A percentile compares a stretch with the other conserved stretches of the same genome.
Evolutionary conservation across 192 early-diverging fungal species (phyloP).

Genomic region (Piromyces finnis): DNA sequence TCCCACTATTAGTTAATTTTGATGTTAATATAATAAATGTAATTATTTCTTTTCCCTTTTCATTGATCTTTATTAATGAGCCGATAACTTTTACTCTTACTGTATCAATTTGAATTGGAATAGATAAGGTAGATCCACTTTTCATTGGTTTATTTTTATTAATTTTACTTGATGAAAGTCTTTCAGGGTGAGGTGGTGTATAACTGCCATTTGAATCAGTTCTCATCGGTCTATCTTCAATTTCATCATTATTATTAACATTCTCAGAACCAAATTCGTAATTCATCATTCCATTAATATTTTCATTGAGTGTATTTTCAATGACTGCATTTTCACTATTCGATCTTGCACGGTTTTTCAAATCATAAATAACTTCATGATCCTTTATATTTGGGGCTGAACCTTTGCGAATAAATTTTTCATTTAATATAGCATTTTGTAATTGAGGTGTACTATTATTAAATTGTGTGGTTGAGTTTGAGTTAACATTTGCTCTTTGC

Average conservation of each 20-base stretch:
- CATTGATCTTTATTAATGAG: neutral
- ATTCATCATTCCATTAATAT: neutral
- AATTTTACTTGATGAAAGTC: neutral
- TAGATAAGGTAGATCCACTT: neutral
- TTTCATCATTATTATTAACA: neutral
- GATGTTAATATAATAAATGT: neutral
- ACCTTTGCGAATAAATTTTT: neutral
- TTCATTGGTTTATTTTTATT: neutral
- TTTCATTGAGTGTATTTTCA: neutral
- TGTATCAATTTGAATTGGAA: neutral
- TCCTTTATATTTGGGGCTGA: neutral
- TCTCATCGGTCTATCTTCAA: neutral
- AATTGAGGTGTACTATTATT: neutral
- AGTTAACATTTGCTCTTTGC: neutral
- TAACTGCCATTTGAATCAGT: neutral
- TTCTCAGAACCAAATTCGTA: neutral
- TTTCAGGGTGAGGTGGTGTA: neutral
- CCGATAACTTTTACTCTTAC: neutral
- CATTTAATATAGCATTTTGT: neutral
- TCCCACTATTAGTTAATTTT: neutral
- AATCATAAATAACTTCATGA: neutral
- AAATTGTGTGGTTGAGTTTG: neutral
- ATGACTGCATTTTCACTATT: neutral
- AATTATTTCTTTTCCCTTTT: neutral
- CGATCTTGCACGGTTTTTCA: neutral